These are phyloP conservation scores for Alternaria conjuncta DNA, from an alignment of 2,329 filamentous ascomycete genomes.

Conservation along the genomic window DNA sequence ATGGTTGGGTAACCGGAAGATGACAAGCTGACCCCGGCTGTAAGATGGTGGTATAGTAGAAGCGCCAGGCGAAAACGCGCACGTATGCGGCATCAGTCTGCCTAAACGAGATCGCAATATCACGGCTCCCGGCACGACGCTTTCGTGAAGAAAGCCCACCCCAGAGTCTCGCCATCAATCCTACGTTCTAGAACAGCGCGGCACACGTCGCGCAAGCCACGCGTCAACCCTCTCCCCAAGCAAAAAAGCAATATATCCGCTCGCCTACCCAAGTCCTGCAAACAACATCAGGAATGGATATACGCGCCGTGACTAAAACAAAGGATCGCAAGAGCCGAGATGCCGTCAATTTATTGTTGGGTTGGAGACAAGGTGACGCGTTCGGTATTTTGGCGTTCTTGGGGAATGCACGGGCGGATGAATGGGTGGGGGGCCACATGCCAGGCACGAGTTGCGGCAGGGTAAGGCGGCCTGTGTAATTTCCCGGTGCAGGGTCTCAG, in stretches of 20 bases:
- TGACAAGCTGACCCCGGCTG: not conserved
- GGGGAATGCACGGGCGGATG: not conserved
- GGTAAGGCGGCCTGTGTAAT: conserved; percentile 3
- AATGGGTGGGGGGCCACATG: not conserved
- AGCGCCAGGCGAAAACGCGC: not conserved
- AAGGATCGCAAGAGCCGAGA: not conserved
- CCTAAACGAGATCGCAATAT: not conserved
- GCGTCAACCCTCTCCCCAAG: not conserved
- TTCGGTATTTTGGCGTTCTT: not conserved
- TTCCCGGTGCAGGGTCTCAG: conserved; percentile 1
- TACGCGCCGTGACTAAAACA: not conserved
- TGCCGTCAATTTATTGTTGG: not conserved
- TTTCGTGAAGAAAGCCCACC: not conserved
- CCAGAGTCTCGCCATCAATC: not conserved
- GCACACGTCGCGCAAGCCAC: not conserved
- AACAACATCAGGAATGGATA: not conserved
- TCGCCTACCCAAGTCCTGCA: not conserved
- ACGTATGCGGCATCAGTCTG: not conserved
- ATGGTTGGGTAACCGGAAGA: not conserved
- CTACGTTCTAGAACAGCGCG: not conserved
- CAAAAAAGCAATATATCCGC: not conserved
- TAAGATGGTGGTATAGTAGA: not conserved
- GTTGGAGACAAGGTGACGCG: not conserved
- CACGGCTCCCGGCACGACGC: not conserved
- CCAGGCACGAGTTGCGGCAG: not conserved